These are phyloP conservation scores for Cenchrus americanus DNA, from an alignment of 176 grass and related monocot genomes.

Conservation along the genomic window DNA sequence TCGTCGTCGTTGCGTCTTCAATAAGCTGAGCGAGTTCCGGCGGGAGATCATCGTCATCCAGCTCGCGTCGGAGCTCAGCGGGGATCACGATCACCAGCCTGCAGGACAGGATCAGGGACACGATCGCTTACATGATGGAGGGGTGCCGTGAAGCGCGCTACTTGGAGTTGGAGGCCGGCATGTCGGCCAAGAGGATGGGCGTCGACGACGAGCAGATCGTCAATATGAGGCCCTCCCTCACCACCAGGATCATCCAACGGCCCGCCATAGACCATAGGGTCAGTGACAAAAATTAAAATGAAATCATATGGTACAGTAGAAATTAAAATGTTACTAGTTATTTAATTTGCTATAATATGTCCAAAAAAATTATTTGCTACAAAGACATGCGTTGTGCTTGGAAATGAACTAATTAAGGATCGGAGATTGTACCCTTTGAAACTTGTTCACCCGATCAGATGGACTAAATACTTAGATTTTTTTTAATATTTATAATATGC, in stretches of 20 bases:
- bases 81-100: too few relatives aligned
- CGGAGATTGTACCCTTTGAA: too few relatives aligned
- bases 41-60: slow-evolving; percentile 85
- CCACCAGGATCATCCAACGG: slow-evolving; percentile 46
- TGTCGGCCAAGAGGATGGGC: slow-evolving; percentile 71
- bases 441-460: too few relatives aligned
- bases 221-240: slow-evolving; percentile 95
- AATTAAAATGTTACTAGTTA: neutral
- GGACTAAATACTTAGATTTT: too few relatives aligned
- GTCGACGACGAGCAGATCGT: slow-evolving; percentile 83
- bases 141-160: slow-evolving; percentile 54
- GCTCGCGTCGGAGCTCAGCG: slow-evolving; percentile 81
- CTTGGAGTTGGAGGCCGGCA: slow-evolving; percentile 72
- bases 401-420: too few relatives aligned
- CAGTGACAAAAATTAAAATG: neutral
- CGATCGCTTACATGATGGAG: slow-evolving; percentile 70
- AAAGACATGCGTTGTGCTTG: too few relatives aligned
- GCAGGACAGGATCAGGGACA: too few relatives aligned
- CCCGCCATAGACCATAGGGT: slow-evolving; percentile 38
- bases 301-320: neutral
- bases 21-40: slow-evolving; percentile 87
- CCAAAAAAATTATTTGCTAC: too few relatives aligned
- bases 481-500: too few relatives aligned
- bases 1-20: neutral
- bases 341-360: too few relatives aligned